Evolutionary conservation across 768 basidiomycete genomes (phyloP), one percentile per base, ranked within the genome.

Genomic region (Cyclocybe aegerita): DNA sequence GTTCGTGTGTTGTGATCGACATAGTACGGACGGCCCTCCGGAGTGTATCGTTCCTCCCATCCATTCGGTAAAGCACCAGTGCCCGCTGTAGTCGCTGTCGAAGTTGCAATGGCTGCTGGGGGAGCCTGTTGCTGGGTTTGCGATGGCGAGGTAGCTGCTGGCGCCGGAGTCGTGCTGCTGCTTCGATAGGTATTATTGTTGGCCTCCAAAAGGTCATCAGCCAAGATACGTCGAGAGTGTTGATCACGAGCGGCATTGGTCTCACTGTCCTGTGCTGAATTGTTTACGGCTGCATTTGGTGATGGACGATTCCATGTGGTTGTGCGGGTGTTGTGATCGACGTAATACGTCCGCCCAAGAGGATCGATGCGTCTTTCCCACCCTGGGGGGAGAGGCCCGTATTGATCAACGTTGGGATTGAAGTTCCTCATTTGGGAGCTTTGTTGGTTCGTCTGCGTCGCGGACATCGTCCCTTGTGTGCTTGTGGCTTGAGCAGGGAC

Each of bases 1-100:
- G 97, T 98, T 42, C 97, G 85, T 9, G 96, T 98, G 65, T 99
- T 99, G 74, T 99, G 97, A 67, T 99, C 97, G 43, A 99, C 97
- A 68, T 97, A 99, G 72, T 99, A 99, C 2, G 97, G 93, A 36
- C 97, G 84, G 14, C 97, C 97, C 72, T 99, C 97, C 0, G 95
- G 94, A 2, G 97, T 99, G 71, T 95, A 96, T 34, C 97, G 83
- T 72, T 98, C 97, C 66, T 99, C 97, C 97, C 97, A 99, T 2
- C 97, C 97, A 52, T 95, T 90, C 2, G 97, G 97, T 14, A 99
- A 77, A 48, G 85, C 86, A 1, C 97, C 95, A 1, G 82, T 76
- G 3, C 94, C 96, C 34, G 88, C 80, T 17, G 82, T 83, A 3
- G 86, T 75, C 12, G 82, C 75, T 48, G 79, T 72, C 17, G 68